A percentile compares a stretch with the other conserved stretches of the same genome.
Evolutionary conservation across 1,284 basidiomycete genomes (phyloP).

Genomic region (Tilletia setariae): DNA sequence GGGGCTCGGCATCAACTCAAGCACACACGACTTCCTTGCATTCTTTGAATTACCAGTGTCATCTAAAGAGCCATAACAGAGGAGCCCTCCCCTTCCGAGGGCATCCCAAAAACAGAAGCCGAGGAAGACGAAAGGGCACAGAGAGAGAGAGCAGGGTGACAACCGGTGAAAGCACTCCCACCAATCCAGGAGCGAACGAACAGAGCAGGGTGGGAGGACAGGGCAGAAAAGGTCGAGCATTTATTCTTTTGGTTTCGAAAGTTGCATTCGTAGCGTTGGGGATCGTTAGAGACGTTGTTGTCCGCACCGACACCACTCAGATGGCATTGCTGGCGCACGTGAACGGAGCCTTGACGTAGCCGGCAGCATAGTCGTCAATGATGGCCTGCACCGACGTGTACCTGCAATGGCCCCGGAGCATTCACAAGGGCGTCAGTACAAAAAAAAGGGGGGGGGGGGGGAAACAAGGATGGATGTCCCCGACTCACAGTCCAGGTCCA

Average conservation of each 20-base stretch:
- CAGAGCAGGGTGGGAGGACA: not conserved
- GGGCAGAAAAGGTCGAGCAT: too few species aligned
- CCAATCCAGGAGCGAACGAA: not conserved
- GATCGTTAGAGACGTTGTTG: not conserved
- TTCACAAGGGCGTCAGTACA: not conserved
- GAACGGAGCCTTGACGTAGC: conserved; percentile 13
- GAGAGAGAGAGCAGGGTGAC: too few species aligned
- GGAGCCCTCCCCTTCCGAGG: too few species aligned
- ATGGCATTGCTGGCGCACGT: not conserved
- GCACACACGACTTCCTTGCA: too few species aligned
- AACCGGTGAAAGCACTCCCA: too few species aligned
- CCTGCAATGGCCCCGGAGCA: not conserved
- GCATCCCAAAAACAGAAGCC: too few species aligned
- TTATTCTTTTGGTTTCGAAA: too few species aligned
- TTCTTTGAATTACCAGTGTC: too few species aligned
- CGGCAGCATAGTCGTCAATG: conserved; percentile 54
- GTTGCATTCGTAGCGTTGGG: not conserved
- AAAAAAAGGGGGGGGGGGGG: not conserved
- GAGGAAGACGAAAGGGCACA: too few species aligned
- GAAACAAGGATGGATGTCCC: not conserved
- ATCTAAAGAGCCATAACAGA: too few species aligned
- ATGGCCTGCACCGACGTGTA: conserved; percentile 58
- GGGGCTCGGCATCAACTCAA: too few species aligned
- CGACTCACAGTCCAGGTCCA: conserved; percentile 56
- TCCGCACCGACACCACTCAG: not conserved